A percentile compares a stretch with the other conserved stretches of the same genome.
Evolutionary conservation across 495 filamentous ascomycete genomes (phyloP).

Genomic region (Jackrogersella minutella): DNA sequence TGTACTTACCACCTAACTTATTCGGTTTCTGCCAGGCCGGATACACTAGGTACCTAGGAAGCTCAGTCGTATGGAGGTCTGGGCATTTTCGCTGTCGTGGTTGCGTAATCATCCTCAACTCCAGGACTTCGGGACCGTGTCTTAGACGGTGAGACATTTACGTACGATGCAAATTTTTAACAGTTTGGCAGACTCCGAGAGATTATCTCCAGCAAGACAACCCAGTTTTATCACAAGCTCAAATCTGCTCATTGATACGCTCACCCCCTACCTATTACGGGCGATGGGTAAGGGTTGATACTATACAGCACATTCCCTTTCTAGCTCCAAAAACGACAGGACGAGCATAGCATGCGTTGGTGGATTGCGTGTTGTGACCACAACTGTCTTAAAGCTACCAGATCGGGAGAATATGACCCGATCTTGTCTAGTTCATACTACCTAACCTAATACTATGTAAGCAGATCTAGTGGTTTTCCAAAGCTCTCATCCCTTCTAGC

Average conservation of each 20-base stretch:
- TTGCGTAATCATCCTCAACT: conserved; percentile 26
- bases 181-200: conserved; percentile 16
- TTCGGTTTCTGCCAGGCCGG: neutral
- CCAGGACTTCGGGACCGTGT: conserved; percentile 25
- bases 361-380: conserved; percentile 7
- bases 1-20: conserved; percentile 22
- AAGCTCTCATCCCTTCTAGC: neutral
- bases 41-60: neutral
- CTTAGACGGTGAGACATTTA: conserved; percentile 10
- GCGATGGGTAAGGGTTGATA: conserved; percentile 36
- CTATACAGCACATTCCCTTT: conserved; percentile 6
- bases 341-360: conserved; percentile 11
- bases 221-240: neutral
- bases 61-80: neutral
- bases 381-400: conserved; percentile 7
- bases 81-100: neutral
- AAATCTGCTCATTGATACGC: conserved; percentile 3
- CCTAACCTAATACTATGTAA: too few species aligned
- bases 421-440: neutral
- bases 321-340: neutral
- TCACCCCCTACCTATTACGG: conserved; percentile 15
- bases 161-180: conserved; percentile 31
- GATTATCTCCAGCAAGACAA: neutral
- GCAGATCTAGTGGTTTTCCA: neutral
- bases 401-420: neutral